phyloP scores from a whole-genome alignment of 1,284 basidiomycete genomes.

The Agaricales sp. region DNA sequence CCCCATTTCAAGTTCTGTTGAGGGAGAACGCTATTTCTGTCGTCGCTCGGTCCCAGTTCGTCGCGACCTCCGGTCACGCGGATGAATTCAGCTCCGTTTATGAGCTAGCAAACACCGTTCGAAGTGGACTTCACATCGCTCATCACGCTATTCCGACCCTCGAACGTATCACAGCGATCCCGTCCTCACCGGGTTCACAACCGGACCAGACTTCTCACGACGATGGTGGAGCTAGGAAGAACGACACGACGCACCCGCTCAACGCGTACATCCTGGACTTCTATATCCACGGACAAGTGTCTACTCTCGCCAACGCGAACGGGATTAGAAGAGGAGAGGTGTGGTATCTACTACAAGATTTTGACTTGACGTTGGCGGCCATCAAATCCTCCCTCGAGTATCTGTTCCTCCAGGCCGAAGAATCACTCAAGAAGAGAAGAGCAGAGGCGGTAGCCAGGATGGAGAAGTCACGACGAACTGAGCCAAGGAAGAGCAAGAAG shows the following conservation, averaged over 20 bases:
- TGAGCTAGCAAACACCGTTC: constrained; percentile 41
- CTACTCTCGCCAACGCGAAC: constrained; percentile 38
- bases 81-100: constrained; percentile 39
- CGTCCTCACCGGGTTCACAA: not conserved
- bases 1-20: constrained; percentile 25
- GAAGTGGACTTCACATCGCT: constrained; percentile 43
- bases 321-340: constrained; percentile 47
- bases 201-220: constrained; percentile 3
- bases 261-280: constrained; percentile 64
- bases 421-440: not conserved
- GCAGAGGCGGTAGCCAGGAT: not conserved
- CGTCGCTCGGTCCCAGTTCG: constrained; percentile 42
- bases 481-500: not conserved
- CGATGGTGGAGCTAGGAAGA: constrained; percentile 9
- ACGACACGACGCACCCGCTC: constrained; percentile 20
- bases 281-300: constrained; percentile 49
- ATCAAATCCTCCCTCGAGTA: constrained; percentile 16
- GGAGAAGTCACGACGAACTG: not conserved
- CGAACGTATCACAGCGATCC: constrained; percentile 23
- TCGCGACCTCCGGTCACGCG: constrained; percentile 51
- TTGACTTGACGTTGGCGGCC: constrained; percentile 37
- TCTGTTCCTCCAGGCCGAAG: not conserved
- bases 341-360: constrained; percentile 55
- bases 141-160: constrained; percentile 50
- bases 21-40: constrained; percentile 24